phyloP scores from a whole-genome alignment of 2,329 filamentous ascomycete genomes.

The Aureobasidium subglaciale region DNA sequence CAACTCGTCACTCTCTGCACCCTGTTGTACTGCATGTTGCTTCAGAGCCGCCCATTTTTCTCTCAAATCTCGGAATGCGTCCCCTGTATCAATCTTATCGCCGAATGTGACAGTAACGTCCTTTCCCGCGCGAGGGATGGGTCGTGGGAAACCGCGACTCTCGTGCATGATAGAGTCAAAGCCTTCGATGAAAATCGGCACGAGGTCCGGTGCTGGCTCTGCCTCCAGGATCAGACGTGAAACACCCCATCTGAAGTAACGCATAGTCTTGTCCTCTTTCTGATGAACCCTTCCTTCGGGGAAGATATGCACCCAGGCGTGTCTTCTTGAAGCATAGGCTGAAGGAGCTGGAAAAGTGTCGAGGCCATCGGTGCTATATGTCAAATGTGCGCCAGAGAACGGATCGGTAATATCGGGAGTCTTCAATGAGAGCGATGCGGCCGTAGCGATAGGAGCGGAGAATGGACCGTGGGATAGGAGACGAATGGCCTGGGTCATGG shows the following conservation, averaged over 20 bases:
- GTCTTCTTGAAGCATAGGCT: conserved; percentile 59
- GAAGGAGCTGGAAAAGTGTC: conserved; percentile 67
- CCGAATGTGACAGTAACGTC: conserved; percentile 71
- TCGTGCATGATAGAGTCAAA: conserved; percentile 86
- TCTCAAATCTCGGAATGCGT: conserved; percentile 70
- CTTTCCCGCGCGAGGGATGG: conserved; percentile 67
- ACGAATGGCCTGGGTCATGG: conserved; percentile 76
- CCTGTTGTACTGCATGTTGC: conserved; percentile 43
- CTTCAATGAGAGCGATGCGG: background rate
- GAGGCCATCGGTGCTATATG: conserved; percentile 58
- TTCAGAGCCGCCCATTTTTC: conserved; percentile 63
- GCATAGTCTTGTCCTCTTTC: conserved; percentile 66
- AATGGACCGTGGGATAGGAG: conserved; percentile 56
- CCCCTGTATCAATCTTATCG: conserved; percentile 65
- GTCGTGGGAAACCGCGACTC: conserved; percentile 68
- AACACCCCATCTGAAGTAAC: conserved; percentile 98
- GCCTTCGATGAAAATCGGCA: conserved; percentile 93
- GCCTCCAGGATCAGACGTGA: conserved; percentile 85
- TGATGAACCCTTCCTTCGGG: conserved; percentile 95
- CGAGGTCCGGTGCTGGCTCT: conserved; percentile 76
- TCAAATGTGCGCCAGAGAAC: conserved; percentile 47
- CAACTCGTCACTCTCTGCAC: conserved; percentile 27
- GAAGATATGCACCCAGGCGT: conserved; percentile 91
- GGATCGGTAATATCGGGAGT: conserved; percentile 41
- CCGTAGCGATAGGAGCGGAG: conserved; percentile 4